Percentiles rank a stretch among this genome's conserved stretches.
Conservation (phyloP, 768 basidiomycete genomes). For the Cubamyces sp. region DNA sequence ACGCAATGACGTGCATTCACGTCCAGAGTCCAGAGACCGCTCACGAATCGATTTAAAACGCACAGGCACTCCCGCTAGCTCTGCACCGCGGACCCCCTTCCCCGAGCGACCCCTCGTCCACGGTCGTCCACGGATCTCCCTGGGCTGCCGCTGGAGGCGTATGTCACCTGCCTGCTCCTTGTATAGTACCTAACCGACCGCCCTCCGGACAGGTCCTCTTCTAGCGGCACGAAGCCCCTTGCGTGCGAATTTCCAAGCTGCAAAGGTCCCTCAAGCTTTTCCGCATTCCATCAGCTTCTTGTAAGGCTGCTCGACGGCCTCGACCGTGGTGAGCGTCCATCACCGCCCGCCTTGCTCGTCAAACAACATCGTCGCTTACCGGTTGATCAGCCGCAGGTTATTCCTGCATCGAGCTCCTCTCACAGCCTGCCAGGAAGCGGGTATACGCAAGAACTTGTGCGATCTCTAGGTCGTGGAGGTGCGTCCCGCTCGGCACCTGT, state of each 20-base stretch:
- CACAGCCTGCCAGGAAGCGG: conserved; percentile 37
- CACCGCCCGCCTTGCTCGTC: not conserved
- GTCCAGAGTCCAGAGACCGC: not conserved
- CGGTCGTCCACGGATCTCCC: not conserved
- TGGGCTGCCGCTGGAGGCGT: conserved; percentile 2
- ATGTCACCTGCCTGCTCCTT: not conserved
- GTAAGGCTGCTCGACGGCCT: conserved; percentile 45
- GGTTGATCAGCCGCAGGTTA: not conserved
- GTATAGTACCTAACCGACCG: not conserved
- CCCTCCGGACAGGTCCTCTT: not conserved
- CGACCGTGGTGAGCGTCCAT: conserved; percentile 33
- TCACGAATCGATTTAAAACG: not conserved
- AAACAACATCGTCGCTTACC: conserved; percentile 1
- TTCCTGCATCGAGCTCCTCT: conserved; percentile 35
- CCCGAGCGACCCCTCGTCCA: not conserved
- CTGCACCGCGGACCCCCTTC: conserved; percentile 5
- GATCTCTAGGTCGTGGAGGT: conserved; percentile 34
- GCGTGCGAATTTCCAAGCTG: conserved; percentile 30
- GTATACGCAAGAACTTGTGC: conserved; percentile 31
- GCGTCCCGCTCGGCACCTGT: not conserved
- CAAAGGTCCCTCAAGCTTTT: conserved; percentile 36
- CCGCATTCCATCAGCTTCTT: conserved; percentile 46
- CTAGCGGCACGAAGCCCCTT: conserved; percentile 6
- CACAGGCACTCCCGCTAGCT: not conserved
- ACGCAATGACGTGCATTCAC: conserved; percentile 1